Conservation (phyloP, 306 rosid species). For the barrel medic (Medicago truncatula) region MtrunA17r5.0-ANR NC_053044.1:32312501-32313000, state of each 20-base stretch:
- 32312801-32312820: slow-evolving; percentile 51
- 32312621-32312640: slow-evolving; percentile 45
- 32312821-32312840: slow-evolving; percentile 53
- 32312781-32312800: slow-evolving; percentile 37
- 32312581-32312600: slow-evolving; percentile 53
- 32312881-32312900: slow-evolving; percentile 44
- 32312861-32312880: slow-evolving; percentile 49
- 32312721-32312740: slow-evolving; percentile 90
- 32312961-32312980: slow-evolving; percentile 40
- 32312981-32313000: slow-evolving; percentile 27
- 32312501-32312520: slow-evolving; percentile 71
- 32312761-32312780: slow-evolving; percentile 39
- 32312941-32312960: slow-evolving; percentile 52
- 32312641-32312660: slow-evolving; percentile 39
- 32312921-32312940: slow-evolving; percentile 36
- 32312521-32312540: slow-evolving; percentile 42
- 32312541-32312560: slow-evolving; percentile 21
- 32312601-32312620: slow-evolving; percentile 27
- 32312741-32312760: slow-evolving; percentile 53
- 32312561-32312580: slow-evolving; percentile 44
- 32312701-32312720: slow-evolving; percentile 93
- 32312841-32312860: slow-evolving; percentile 53
- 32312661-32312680: slow-evolving; percentile 43
- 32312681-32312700: slow-evolving; percentile 83
- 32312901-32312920: slow-evolving; percentile 42